These are phyloP conservation scores for Pontederia crassipes DNA, from an alignment of 176 grass and related monocot genomes.

Conservation along the genomic window DNA sequence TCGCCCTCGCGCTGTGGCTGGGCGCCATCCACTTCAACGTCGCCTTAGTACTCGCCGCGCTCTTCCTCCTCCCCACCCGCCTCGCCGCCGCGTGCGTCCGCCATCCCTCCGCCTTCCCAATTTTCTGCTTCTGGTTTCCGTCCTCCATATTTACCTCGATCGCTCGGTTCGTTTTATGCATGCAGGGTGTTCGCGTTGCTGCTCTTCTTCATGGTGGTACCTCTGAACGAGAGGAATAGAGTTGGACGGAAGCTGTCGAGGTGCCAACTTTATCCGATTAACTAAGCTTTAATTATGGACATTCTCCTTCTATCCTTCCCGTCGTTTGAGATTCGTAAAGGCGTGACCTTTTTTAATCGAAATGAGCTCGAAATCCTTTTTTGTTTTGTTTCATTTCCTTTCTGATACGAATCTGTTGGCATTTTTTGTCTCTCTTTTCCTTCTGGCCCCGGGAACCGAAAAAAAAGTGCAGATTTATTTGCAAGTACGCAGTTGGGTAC, in stretches of 20 bases:
- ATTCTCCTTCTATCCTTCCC: too few relatives aligned
- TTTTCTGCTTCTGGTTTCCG: not conserved
- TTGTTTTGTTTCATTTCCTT: not conserved
- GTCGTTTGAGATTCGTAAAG: not conserved
- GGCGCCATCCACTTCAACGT: slow-evolving; percentile 81
- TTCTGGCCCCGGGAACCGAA: not conserved
- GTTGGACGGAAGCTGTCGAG: slow-evolving; percentile 48
- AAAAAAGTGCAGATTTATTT: slow-evolving; percentile 51
- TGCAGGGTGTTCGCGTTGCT: slow-evolving; percentile 59
- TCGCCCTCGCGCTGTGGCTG: slow-evolving; percentile 78
- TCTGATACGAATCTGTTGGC: not conserved
- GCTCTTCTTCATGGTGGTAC: slow-evolving; percentile 77
- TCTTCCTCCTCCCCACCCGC: slow-evolving; percentile 72
- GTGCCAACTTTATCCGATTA: slow-evolving; percentile 20
- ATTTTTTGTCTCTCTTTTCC: not conserved
- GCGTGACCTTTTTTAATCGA: not conserved
- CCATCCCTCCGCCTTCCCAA: not conserved
- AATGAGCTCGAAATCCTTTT: not conserved
- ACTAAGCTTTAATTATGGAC: not conserved
- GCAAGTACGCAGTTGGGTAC: slow-evolving; percentile 65
- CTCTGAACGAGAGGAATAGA: slow-evolving; percentile 42
- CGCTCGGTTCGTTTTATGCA: not conserved
- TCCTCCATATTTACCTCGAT: not conserved
- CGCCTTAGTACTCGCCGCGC: slow-evolving; percentile 43
- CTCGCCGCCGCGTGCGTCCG: slow-evolving; percentile 44